Conservation (phyloP, 352 stramenopile genomes). For the Pythium aquatile region DNA sequence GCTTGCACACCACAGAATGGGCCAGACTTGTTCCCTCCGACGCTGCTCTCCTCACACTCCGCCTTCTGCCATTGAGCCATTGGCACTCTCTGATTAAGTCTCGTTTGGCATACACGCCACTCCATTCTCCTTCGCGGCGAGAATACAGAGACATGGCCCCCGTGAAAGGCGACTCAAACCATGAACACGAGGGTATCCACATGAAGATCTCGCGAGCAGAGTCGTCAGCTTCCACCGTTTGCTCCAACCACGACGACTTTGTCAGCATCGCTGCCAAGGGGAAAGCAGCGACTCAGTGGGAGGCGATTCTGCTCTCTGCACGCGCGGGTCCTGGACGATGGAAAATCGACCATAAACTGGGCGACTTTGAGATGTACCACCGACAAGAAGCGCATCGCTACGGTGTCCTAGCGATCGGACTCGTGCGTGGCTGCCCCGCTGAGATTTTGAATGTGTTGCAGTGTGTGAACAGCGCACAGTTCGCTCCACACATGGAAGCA, state of each 20-base stretch:
- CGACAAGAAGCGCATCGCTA: constrained; percentile 13
- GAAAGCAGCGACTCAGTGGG: constrained; percentile 8
- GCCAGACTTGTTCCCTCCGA: too few relatives aligned
- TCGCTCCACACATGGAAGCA: constrained; percentile 19
- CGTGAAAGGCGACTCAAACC: background rate
- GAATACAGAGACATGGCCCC: too few relatives aligned
- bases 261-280: background rate
- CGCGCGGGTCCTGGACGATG: constrained; percentile 14
- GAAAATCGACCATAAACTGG: background rate
- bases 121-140: too few relatives aligned
- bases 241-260: constrained; percentile 5
- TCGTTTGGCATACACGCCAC: too few relatives aligned
- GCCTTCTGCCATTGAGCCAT: too few relatives aligned
- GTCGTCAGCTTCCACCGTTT: background rate
- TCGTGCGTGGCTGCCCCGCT: constrained; percentile 9
- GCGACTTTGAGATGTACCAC: constrained; percentile 17
- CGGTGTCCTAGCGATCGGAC: constrained; percentile 18
- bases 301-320: constrained; percentile 8
- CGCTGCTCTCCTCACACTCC: too few relatives aligned
- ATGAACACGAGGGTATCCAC: background rate
- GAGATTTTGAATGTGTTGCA: constrained; percentile 25
- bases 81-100: too few relatives aligned
- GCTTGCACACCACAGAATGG: too few relatives aligned
- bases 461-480: constrained; percentile 13
- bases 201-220: background rate